Percentiles rank a stretch among this genome's conserved stretches.
Conservation (phyloP, 352 stramenopile species). For the Pythium sp. region DNA sequence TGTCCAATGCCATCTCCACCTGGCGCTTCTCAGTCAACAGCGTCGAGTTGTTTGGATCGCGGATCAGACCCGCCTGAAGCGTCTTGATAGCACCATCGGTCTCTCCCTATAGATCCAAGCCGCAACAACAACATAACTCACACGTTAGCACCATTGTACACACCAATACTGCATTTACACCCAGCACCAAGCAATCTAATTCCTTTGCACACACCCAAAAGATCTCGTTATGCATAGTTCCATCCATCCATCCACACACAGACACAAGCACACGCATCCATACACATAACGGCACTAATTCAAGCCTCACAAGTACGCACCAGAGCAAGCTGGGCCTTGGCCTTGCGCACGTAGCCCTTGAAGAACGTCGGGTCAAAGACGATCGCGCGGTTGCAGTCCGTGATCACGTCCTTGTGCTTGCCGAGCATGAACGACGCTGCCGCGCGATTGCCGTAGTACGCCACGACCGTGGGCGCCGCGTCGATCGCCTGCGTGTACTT, state of each 20-base stretch:
- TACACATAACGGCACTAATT: background rate
- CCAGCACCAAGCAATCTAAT: background rate
- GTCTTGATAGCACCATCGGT: constrained; percentile 72
- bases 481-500: constrained; percentile 92
- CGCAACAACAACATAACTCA: background rate
- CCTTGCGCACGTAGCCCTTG: constrained; percentile 91
- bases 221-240: background rate
- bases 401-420: constrained; percentile 88
- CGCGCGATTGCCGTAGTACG: constrained; percentile 90
- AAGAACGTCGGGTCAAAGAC: constrained; percentile 88
- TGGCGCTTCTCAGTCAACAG: constrained; percentile 73
- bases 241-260: background rate
- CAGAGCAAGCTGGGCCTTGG: constrained; percentile 80
- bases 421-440: constrained; percentile 90
- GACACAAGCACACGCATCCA: background rate
- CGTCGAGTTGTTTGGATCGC: constrained; percentile 77
- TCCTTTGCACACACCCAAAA: background rate
- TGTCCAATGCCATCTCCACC: constrained; percentile 81
- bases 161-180: background rate
- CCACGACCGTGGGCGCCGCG: constrained; percentile 73
- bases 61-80: constrained; percentile 65
- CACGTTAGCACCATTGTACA: constrained; percentile 5
- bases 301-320: constrained; percentile 24
- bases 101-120: constrained; percentile 43
- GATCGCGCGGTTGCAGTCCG: constrained; percentile 89